Conservation (phyloP, 2,329 filamentous ascomycete species). For the Aspergillus sp. region DNA sequence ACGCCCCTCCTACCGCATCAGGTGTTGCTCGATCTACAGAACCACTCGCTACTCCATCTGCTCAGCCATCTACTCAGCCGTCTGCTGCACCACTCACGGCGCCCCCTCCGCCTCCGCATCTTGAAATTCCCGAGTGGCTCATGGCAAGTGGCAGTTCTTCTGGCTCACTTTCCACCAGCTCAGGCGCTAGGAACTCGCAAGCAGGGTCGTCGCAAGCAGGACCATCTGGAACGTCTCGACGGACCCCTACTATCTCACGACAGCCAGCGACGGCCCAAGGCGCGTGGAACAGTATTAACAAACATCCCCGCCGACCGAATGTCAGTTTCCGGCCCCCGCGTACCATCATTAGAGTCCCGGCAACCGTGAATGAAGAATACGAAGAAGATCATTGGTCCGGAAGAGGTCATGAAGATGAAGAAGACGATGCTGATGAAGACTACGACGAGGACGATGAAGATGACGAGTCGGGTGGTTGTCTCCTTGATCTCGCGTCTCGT, state of each 20-base stretch:
- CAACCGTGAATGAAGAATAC: background rate
- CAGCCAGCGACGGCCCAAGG: background rate
- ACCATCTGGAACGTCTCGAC: background rate
- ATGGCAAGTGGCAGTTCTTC: background rate
- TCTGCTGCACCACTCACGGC: background rate
- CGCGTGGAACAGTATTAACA: background rate
- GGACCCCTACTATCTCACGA: background rate
- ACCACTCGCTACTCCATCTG: background rate
- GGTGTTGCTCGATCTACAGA: background rate
- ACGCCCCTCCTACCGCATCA: no score
- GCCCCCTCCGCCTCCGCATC: background rate
- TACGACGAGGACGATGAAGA: background rate
- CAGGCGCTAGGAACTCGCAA: background rate
- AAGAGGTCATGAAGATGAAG: background rate
- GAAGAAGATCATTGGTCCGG: background rate
- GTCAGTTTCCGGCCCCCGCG: background rate
- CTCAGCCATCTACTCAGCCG: background rate
- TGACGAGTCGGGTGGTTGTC: background rate
- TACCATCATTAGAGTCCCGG: background rate
- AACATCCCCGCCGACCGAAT: background rate
- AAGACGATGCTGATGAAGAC: background rate
- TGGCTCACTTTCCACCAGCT: background rate
- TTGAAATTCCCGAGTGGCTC: background rate
- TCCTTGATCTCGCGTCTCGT: background rate
- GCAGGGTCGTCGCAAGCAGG: no score